Evolutionary conservation across 495 filamentous ascomycete species (phyloP).

Genomic region (Filosporella fistucella): DNA sequence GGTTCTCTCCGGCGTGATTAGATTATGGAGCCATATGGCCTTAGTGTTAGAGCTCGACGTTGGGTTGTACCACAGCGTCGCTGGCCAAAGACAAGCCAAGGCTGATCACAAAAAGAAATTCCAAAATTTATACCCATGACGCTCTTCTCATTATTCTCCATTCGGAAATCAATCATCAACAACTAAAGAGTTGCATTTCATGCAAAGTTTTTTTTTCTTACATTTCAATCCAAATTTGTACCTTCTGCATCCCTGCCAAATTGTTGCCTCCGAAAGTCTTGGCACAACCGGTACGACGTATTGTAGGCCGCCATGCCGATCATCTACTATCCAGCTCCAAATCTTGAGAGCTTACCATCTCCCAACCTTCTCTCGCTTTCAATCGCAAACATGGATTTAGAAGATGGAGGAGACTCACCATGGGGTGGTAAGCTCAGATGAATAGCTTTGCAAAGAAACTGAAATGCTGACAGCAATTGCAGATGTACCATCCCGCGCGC

Average conservation of each 20-base stretch:
- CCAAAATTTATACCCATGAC: too few species aligned
- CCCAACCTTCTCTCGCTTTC: conserved; percentile 5
- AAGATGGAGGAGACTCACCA: conserved; percentile 59
- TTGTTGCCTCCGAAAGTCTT: conserved; percentile 1
- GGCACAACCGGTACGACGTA: conserved; percentile 2
- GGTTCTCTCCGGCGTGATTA: too few species aligned
- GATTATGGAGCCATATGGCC: too few species aligned
- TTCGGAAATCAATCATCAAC: too few species aligned
- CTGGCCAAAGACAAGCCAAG: too few species aligned
- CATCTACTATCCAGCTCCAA: conserved; percentile 10
- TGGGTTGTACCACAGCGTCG: too few species aligned
- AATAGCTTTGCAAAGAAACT: not conserved
- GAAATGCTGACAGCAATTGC: not conserved
- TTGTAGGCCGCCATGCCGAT: conserved; percentile 9
- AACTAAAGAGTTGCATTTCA: too few species aligned
- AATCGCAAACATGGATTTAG: conserved; percentile 51
- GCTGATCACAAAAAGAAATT: too few species aligned
- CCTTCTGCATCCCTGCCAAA: not conserved
- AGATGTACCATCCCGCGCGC: conserved; percentile 24
- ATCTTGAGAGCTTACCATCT: conserved; percentile 1
- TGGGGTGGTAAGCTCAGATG: conserved; percentile 58
- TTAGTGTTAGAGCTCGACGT: too few species aligned
- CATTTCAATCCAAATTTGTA: too few species aligned
- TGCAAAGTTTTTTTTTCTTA: too few species aligned
- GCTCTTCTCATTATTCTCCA: too few species aligned